Base-by-base conservation (phyloP, 2,329 filamentous ascomycete species). In the Hypoxylon sp. region DNA sequence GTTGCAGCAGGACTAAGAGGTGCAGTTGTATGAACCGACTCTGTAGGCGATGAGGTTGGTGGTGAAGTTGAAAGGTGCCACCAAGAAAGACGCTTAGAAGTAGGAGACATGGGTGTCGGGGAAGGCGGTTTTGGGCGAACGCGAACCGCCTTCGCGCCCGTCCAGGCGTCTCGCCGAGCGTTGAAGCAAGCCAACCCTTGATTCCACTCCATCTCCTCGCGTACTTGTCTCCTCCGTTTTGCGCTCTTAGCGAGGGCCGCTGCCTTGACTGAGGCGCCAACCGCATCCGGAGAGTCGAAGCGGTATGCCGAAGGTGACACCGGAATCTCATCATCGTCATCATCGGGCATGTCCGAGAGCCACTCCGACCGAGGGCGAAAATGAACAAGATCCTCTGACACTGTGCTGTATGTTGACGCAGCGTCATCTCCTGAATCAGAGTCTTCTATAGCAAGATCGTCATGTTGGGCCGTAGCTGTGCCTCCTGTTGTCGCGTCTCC, bases 111-210 rank as follows among this genome's bases (percentile, higher is more conserved):
- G 0, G 82, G 73, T n/a, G 66, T 46, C 0, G 72, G 65, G 17
- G 74, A 76, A 11, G 72, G 64, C 4, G 83, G 80, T 71, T 86
- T 87, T 44, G 83, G 81, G 63, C 85, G 85, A 51, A 89, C 78
- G 51, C 85, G 85, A 37, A 86, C 87, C 10, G 83, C 86, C 70
- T 87, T 87, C 33, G 94, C 94, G 33, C 92, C 91, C 0, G 94
- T 95, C 95, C 95, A 98, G 5, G 89, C 90, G 80, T 97, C 90
- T 53, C 94, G 87, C 65, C 93, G 85, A 31, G 90, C 88, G 66
- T 90, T 87, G 80, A 93, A 98, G 78, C 91, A 92, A n/a, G 90
- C 87, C 63, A 98, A 79, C 0, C 95, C 95, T 39, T 91, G 84
- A 75, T 98, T 98, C 90, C 92, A 97, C 31, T 83, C 79, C 81